phyloP scores from a whole-genome alignment of 495 filamentous ascomycete species.

The Parmelia sp. region DNA sequence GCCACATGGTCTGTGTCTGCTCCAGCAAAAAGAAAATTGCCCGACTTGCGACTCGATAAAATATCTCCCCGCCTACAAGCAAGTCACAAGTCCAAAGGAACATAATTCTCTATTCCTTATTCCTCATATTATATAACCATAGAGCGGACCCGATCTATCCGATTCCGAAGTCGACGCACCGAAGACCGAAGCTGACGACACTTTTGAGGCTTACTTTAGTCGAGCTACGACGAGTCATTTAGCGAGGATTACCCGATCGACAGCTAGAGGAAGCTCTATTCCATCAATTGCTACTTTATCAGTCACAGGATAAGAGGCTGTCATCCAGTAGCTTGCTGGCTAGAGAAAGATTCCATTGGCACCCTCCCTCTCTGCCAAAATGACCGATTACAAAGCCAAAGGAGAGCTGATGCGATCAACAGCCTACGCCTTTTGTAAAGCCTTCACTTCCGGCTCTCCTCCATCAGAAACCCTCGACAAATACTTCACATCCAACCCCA shows the following conservation, averaged over 20 bases:
- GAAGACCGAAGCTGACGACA: slow-evolving; percentile 17
- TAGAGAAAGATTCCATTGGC: neutral
- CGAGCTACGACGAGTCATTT: neutral
- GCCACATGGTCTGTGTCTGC: too few species aligned
- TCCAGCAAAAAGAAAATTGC: too few species aligned
- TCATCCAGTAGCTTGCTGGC: neutral
- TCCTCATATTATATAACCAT: neutral
- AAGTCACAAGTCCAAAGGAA: too few species aligned
- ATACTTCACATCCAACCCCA: slow-evolving; percentile 27
- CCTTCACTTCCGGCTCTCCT: slow-evolving; percentile 24
- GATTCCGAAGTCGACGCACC: neutral
- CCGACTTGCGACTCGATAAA: neutral
- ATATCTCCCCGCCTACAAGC: too few species aligned
- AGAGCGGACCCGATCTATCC: neutral
- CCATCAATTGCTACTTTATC: neutral
- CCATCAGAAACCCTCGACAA: slow-evolving; percentile 27
- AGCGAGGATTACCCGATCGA: slow-evolving; percentile 1
- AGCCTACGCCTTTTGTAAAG: slow-evolving; percentile 28
- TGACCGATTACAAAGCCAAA: slow-evolving; percentile 1
- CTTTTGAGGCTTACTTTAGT: neutral
- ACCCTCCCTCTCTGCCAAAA: neutral
- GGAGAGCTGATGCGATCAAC: slow-evolving; percentile 18
- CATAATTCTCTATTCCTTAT: too few species aligned
- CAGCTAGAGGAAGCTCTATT: neutral
- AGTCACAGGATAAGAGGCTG: neutral